Base-by-base conservation (phyloP, 1,284 basidiomycete genomes). In the Polyporus tsugae region DNA sequence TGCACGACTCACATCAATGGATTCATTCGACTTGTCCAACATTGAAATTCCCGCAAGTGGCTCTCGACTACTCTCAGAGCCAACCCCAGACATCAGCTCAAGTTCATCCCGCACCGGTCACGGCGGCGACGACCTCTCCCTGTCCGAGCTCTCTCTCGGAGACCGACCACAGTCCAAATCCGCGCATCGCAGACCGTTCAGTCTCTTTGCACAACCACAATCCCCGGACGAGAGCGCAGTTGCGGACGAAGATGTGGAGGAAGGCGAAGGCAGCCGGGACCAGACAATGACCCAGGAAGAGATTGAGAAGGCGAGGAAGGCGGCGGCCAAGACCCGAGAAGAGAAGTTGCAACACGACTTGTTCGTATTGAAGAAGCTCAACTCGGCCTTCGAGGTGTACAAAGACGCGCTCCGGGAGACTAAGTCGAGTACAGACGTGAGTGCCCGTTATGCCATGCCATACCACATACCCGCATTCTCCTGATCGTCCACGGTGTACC, bases 281-380 rank as follows among this genome's bases (percentile, higher is more conserved):
- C 68, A 66, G 44, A 79, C 78, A 19, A 75, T 79, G 74, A 78
- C 70, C 19, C 73, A 77, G 42, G 76, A 77, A 46, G 74, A 76
- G 29, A 49, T 70, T 2, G 78, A 78, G 74, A 78, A 75, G 63
- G 75, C 74, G 62, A 62, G 71, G 66, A 68, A 74, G 36, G 68
- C 78, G 4, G 78, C 80, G 6, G 81, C 81, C n/a, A 86, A 82
- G 74, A 75, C 82, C 61, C 84, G 88, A 44, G 91, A 94, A 75
- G 92, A 93, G 70, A 91, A 89, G 75, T 78, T 94, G 49, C 88
- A 89, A 70, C 87, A 86, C 72, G 92, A 94, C 77, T 75, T 92
- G 19, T 89, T 90, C 76, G 85, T 92, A 62, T 80, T 94, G 72
- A 87, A 82, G 76, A 92, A 92, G 76, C 78, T 94, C 29, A 94